A percentile compares a stretch with the other conserved stretches of the same genome.
Conservation (phyloP, 2,329 filamentous ascomycete genomes). For the Scedosporium minutisporum region DNA sequence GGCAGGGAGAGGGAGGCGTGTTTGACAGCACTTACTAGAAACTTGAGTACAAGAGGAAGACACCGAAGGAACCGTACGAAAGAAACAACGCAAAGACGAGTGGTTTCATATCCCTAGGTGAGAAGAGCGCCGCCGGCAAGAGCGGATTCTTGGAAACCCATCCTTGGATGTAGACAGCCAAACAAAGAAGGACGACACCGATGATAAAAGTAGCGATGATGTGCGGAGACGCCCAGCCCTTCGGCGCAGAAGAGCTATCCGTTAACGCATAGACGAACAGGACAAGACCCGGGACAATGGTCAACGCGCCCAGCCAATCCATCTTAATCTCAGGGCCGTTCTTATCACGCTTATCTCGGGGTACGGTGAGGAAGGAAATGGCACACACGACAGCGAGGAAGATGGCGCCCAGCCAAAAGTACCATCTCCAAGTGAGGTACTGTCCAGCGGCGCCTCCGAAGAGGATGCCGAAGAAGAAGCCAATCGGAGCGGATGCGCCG, state of each 20-base stretch:
- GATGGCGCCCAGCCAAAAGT: conserved; percentile 54
- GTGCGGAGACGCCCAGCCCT: conserved; percentile 56
- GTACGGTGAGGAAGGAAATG: conserved; percentile 31
- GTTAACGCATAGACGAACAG: conserved; percentile 60
- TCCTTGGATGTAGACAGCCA: conserved; percentile 53
- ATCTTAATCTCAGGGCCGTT: conserved; percentile 26
- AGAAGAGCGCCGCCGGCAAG: conserved; percentile 53
- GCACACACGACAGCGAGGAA: conserved; percentile 35
- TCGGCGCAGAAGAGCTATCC: conserved; percentile 50
- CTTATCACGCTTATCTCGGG: conserved; percentile 19
- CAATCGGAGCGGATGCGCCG: conserved; percentile 45
- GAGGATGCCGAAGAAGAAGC: conserved; percentile 57
- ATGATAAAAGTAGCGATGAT: conserved; percentile 51
- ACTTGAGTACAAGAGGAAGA: conserved; percentile 53
- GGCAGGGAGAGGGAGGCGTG: background rate
- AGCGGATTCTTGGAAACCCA: conserved; percentile 51
- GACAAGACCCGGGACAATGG: conserved; percentile 48
- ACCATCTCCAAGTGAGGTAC: conserved; percentile 55
- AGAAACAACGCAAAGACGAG: conserved; percentile 44
- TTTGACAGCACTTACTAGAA: conserved; percentile 43
- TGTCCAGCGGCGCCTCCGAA: conserved; percentile 54
- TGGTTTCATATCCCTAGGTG: conserved; percentile 50
- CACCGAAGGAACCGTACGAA: conserved; percentile 44
- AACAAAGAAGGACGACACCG: conserved; percentile 41
- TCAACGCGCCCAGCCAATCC: conserved; percentile 50